Evolutionary conservation across 495 filamentous ascomycete species (phyloP).

Genomic region (Tuber melanosporum): DNA sequence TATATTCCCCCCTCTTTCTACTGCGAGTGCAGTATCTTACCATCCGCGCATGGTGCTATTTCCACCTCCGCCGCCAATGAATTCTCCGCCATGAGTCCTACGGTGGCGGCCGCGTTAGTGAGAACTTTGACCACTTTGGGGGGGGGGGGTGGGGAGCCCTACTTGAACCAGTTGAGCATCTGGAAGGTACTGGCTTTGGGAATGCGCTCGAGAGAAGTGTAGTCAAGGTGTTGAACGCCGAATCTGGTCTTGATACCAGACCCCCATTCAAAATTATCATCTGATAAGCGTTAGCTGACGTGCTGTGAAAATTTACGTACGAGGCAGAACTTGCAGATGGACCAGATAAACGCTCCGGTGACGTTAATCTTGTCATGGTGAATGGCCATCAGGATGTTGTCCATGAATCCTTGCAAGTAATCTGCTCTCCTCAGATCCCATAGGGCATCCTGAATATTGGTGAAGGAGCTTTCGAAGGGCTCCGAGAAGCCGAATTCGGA

Average conservation of each 20-base stretch:
- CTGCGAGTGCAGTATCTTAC: background rate
- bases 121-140: background rate
- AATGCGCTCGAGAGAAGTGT: conserved; percentile 43
- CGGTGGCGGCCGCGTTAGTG: background rate
- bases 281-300: conserved; percentile 27
- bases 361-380: conserved; percentile 45
- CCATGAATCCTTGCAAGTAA: conserved; percentile 46
- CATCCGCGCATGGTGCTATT: conserved; percentile 10
- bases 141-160: background rate
- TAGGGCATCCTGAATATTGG: conserved; percentile 39
- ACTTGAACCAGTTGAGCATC: conserved; percentile 46
- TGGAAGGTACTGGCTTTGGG: conserved; percentile 48
- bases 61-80: conserved; percentile 10
- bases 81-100: conserved; percentile 20
- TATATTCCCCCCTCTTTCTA: background rate
- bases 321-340: conserved; percentile 38
- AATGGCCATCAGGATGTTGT: conserved; percentile 43
- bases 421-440: conserved; percentile 45
- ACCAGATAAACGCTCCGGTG: conserved; percentile 47
- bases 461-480: conserved; percentile 44
- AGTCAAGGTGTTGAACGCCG: conserved; percentile 47
- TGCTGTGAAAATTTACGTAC: background rate
- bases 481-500: conserved; percentile 49
- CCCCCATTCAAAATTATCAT: conserved; percentile 47
- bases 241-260: conserved; percentile 43